Base-by-base conservation (phyloP, 176 grass and related monocot genomes). In the Phoenix dactylifera region DNA sequence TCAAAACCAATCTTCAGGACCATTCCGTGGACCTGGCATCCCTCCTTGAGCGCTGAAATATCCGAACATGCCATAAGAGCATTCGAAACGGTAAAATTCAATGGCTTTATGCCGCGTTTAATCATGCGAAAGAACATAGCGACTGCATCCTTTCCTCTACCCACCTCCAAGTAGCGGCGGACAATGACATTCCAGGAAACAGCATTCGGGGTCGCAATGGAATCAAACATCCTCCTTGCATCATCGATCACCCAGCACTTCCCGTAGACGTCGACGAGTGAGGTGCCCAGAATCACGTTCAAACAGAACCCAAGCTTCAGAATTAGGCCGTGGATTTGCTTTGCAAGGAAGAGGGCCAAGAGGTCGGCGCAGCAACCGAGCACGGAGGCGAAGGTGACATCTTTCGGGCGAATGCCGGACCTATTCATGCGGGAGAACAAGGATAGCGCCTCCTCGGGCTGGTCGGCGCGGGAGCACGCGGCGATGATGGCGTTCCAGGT, bases 171-270 rank as follows among this genome's bases (percentile, higher is more conserved):
- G 72, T 92, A 89, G 19, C 84, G 80, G 7, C 87, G 73, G 52
- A 89, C 58, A 49, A 98, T 86, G 74, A 89, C 82, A 69, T 98
- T 92, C 93, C 93, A 92, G 4, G 88, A 86, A 62, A 98, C 57
- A 6, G 26, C 79, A 79, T 86, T 89, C 28, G 87, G 87, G 59
- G 76, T 26, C 0, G 32, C 48, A 54, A 92, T 92, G 18, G 15
- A 83, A 64, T 89, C 81, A 61, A 92, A 98, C 73, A 83, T 81
- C 57, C 19, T 51, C 63, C 75, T 76, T 14, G 84, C 93, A 64
- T 88, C 81, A 4, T 17, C 28, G 50, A 98, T 64, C 5, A 55
- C 65, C 30, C 39, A 26, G 14, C 87, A 98, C 66, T 98, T 98
- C 35, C 87, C 84, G 0, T 92, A 89, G 16, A 81, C 80, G 57